Base-by-base conservation (phyloP, 768 basidiomycete genomes). In the Roridomyces roridus region DNA sequence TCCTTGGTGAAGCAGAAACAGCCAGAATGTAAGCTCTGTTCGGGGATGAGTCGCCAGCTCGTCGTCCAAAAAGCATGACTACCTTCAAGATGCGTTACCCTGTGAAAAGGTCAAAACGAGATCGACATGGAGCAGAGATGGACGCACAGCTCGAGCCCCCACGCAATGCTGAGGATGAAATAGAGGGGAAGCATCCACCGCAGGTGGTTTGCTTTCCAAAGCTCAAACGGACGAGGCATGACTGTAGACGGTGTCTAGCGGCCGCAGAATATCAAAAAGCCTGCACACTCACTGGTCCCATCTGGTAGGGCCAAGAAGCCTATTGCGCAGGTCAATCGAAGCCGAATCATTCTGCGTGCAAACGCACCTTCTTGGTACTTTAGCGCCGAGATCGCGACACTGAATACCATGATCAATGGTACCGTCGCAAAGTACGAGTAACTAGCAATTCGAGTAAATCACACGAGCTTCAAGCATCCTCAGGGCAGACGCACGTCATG, bases 81-180 rank as follows among this genome's bases (percentile, higher is more conserved):
- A 85, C 90, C 90, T 85, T 94, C 91, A 25, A 93, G 80, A 71
- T 93, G 91, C 2, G 92, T 91, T 34, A 90, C 80, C 14, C 90
- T 92, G 57, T 10, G 41, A 10, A 26, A 35, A 31, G 18, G 45
- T 42, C 53, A 35, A 56, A 23, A 52, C 29, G 40, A 43, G 53
- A 42, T 26, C 40, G 26, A 53, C 44, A 12, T 51, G 15, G 25
- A n/a, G 62, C 29, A 11, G 45, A 34, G 20, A 35, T 45, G 54
- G 50, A 64, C 88, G 61, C 66, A 93, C 91, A 91, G 70, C 72
- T 94, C 92, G 39, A 92, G 79, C 9, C 83, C 81, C 91, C 92
- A 94, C 6, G 79, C 89, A 18, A 84, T 62, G 69, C 89, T 89
- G 51, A 94, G 78, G 3, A 89, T 66, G 62, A 94, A 86, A 54